phyloP scores from a whole-genome alignment of 1,284 basidiomycete species.

The Moesziomyces sp. region DNA sequence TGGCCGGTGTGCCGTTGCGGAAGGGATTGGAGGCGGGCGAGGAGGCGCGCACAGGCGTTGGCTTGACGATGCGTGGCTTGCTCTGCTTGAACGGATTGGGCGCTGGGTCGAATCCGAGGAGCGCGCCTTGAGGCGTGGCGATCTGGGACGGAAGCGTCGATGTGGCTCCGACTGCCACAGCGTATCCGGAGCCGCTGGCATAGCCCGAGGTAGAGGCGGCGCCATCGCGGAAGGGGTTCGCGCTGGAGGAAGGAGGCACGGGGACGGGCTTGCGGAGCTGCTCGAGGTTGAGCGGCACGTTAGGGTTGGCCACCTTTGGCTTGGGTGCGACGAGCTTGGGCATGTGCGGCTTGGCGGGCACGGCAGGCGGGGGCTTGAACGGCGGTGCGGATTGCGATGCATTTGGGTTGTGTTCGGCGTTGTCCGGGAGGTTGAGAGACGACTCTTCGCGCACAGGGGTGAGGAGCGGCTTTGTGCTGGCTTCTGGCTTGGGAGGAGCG shows the following conservation, averaged over 20 bases:
- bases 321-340: constrained; percentile 47
- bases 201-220: constrained; percentile 23
- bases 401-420: constrained; percentile 2
- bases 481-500: constrained; percentile 37
- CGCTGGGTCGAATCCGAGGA: constrained; percentile 61
- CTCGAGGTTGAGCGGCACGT: constrained; percentile 40
- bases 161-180: constrained; percentile 34
- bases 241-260: constrained; percentile 32
- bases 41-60: constrained; percentile 60
- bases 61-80: constrained; percentile 61
- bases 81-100: constrained; percentile 63
- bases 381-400: constrained; percentile 7
- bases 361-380: constrained; percentile 36
- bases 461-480: constrained; percentile 40
- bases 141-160: constrained; percentile 34
- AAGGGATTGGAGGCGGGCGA: constrained; percentile 52
- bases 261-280: constrained; percentile 32
- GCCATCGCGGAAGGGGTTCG: constrained; percentile 48
- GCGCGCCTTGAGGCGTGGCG: constrained; percentile 27
- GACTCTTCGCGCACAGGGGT: constrained; percentile 47
- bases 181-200: constrained; percentile 34
- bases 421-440: constrained; percentile 5
- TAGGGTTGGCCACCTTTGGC: constrained; percentile 42
- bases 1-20: constrained; percentile 44
- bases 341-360: constrained; percentile 52